Percentiles rank a stretch among this genome's conserved stretches.
Evolutionary conservation across 495 filamentous ascomycete genomes (phyloP).

Genomic region (Aspergillus mulundensis): DNA sequence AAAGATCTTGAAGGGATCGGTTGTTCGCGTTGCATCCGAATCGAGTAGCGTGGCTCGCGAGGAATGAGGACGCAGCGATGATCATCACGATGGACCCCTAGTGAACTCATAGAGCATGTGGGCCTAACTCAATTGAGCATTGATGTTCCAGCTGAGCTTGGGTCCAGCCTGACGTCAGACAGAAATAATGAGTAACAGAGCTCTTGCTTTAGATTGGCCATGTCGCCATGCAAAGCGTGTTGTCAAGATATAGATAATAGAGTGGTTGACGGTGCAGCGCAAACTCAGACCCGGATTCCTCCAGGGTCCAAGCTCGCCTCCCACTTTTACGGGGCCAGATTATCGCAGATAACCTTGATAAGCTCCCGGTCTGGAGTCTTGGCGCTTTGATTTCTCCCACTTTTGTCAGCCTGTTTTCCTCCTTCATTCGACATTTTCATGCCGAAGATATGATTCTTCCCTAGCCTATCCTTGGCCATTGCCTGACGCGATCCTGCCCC

Average conservation of each 20-base stretch:
- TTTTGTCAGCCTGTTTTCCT: constrained; percentile 3
- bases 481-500: not conserved
- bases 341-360: not conserved
- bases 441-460: not conserved
- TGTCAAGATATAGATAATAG: too few relatives aligned
- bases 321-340: not conserved
- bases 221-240: too few relatives aligned
- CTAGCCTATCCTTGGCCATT: not conserved
- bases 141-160: not conserved
- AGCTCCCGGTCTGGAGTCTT: constrained; percentile 11
- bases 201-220: too few relatives aligned
- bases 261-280: too few relatives aligned
- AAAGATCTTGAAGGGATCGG: too few relatives aligned
- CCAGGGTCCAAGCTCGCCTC: not conserved
- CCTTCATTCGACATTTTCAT: not conserved
- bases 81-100: too few relatives aligned
- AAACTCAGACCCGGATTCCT: not conserved
- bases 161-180: not conserved
- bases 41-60: too few relatives aligned
- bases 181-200: not conserved
- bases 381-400: constrained; percentile 14
- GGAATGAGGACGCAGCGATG: too few relatives aligned
- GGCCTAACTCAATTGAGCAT: too few relatives aligned
- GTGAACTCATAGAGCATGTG: not conserved
- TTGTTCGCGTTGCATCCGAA: too few relatives aligned